phyloP scores from a whole-genome alignment of 805 yeast genomes.

The Torulaspora delbrueckii region DNA sequence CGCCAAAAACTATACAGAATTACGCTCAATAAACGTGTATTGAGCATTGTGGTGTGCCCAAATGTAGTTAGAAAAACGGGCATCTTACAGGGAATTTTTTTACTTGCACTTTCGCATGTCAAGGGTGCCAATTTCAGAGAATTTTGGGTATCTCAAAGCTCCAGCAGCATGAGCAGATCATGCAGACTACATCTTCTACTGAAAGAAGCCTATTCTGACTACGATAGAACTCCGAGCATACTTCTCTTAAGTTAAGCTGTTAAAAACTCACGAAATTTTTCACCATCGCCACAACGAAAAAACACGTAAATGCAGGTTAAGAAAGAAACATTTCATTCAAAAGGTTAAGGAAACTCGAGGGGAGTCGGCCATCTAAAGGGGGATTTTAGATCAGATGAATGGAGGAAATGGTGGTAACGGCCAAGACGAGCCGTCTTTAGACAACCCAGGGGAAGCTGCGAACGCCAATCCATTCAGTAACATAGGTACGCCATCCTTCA shows the following conservation, averaged over 20 bases:
- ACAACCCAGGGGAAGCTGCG: constrained; percentile 2
- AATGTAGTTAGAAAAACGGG: no score
- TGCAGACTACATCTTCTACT: no score
- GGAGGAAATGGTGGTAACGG: constrained; percentile 5
- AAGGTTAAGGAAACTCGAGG: neutral
- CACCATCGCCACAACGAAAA: neutral
- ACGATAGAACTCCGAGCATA: neutral
- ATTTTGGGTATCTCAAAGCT: no score
- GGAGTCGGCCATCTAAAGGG: no score
- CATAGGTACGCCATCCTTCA: constrained; percentile 35
- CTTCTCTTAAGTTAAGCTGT: neutral
- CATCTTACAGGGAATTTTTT: no score
- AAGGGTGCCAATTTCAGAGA: neutral
- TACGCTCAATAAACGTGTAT: no score
- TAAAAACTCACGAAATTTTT: neutral
- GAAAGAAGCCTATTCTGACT: no score
- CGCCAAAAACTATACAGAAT: no score
- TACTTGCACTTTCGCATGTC: neutral
- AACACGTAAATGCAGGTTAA: neutral
- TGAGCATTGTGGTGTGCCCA: no score
- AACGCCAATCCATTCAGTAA: constrained; percentile 27
- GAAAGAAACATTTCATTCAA: neutral
- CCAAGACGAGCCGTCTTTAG: neutral
- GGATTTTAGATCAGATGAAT: constrained; percentile 4
- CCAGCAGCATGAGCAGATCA: no score